Evolutionary conservation across 2,329 filamentous ascomycete genomes (phyloP).

Genomic region (Diaporthe sp.): DNA sequence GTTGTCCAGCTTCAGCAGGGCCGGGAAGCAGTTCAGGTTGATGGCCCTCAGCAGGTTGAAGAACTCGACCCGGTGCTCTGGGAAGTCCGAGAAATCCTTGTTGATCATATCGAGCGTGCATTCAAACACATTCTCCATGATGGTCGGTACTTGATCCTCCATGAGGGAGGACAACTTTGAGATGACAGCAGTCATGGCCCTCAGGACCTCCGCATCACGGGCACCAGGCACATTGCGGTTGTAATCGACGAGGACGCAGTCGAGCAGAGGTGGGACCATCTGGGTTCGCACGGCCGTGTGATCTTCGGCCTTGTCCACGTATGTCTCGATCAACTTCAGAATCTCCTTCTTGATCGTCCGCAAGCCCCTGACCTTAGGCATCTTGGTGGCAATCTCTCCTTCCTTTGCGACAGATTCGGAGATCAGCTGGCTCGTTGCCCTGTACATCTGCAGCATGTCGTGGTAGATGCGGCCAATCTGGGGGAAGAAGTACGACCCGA

Average conservation of each 20-base stretch:
- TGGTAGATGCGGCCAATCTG: slow-evolving; percentile 98
- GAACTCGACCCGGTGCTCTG: slow-evolving; percentile 98
- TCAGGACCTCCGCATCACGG: slow-evolving; percentile 94
- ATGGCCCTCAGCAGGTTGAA: slow-evolving; percentile 97
- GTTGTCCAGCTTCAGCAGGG: slow-evolving; percentile 92
- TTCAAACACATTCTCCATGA: slow-evolving; percentile 99
- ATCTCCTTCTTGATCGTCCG: slow-evolving; percentile 99
- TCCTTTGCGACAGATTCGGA: slow-evolving; percentile 90
- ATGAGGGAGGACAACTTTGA: slow-evolving; percentile 94
- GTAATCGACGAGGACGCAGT: slow-evolving; percentile 95
- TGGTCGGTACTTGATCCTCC: slow-evolving; percentile 97
- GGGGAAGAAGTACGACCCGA: slow-evolving; percentile 97
- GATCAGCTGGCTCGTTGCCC: slow-evolving; percentile 94
- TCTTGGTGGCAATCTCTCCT: slow-evolving; percentile 94
- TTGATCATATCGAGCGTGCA: slow-evolving; percentile 99
- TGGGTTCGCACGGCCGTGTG: slow-evolving; percentile 91
- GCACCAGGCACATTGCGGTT: slow-evolving; percentile 96
- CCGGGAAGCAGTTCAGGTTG: slow-evolving; percentile 96
- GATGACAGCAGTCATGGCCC: slow-evolving; percentile 97
- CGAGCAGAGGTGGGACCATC: slow-evolving; percentile 94
- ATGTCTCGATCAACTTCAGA: slow-evolving; percentile 96
- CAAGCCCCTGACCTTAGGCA: slow-evolving; percentile 93
- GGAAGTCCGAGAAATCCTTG: slow-evolving; percentile 99
- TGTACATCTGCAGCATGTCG: slow-evolving; percentile 99
- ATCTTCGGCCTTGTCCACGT: slow-evolving; percentile 98